Evolutionary conservation across 192 early-diverging fungal species (phyloP).

Genomic region (Backusella mclennaniae): DNA sequence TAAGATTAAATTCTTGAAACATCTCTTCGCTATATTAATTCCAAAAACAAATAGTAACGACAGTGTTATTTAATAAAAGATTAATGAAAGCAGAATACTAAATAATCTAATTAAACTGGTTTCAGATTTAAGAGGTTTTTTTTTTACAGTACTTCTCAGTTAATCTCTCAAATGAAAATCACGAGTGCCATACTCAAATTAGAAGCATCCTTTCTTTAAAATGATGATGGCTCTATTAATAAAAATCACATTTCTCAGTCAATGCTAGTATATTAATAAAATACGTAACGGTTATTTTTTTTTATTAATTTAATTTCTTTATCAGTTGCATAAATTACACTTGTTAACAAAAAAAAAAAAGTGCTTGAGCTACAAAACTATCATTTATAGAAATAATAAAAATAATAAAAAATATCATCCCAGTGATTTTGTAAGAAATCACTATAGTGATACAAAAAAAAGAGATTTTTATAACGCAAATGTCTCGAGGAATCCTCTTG

Average conservation of each 20-base stretch:
- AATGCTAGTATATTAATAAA: neutral
- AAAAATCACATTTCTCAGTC: neutral
- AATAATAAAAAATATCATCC: neutral
- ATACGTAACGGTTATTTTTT: neutral
- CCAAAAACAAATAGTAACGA: neutral
- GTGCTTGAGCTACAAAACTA: neutral
- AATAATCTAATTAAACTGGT: neutral
- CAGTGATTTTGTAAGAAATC: neutral
- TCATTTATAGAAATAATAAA: neutral
- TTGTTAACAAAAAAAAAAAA: neutral
- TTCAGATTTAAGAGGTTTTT: neutral
- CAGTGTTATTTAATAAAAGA: neutral
- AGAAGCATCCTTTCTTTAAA: neutral
- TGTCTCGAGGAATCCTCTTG: neutral
- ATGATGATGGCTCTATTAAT: neutral
- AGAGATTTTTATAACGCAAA: too few relatives aligned
- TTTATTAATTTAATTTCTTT: constrained; percentile 1
- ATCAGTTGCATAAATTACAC: neutral
- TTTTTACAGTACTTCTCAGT: neutral
- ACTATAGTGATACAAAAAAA: neutral
- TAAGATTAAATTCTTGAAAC: neutral
- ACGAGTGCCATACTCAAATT: neutral
- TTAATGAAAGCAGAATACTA: neutral
- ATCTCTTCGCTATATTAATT: neutral
- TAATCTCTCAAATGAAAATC: neutral